Evolutionary conservation across 83 land plant species (phyloP), one percentile per base, ranked within the genome.

Genomic region (Thuja plicata): DNA sequence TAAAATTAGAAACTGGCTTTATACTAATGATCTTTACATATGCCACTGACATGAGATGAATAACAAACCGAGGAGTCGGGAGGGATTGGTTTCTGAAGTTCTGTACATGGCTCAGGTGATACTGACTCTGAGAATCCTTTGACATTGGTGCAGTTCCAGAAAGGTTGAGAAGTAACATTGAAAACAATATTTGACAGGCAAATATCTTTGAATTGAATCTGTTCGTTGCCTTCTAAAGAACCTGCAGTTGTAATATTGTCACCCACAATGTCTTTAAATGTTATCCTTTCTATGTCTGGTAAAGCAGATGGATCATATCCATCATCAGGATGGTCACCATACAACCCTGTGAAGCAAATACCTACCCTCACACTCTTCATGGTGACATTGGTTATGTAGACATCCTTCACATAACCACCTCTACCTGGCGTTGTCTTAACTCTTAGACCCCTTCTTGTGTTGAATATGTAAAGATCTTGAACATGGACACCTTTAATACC

Each of bases 281-380:
- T 91, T 60, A 97, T 94, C 71, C 88, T 90, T 46, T 94, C 86
- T 13, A 97, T 90, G 3, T 87, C 32, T 40, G 97, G 97, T 40
- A 93, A 88, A 35, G 95, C 98, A n/a, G 86, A 87, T 50, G 90
- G 95, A 74, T 94, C 92, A 60, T 92, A 95, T 12, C 85, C 88
- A 12, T 94, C 94, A 83, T 97, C 97, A 52, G 97, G 97, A 85
- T 97, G 97, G 52, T 95, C 96, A 11, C 94, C 95, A 84, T 89
- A 94, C 17, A 87, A 78, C 41, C 96, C 94, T 3, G 94, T 87
- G 88, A 96, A 93, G 88, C 90, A 91, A 87, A 97, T 89, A 24
- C 95, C 99, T 1, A 78, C 91, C 0, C 91, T 62, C 13, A 93
- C 96, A 88, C 91, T 87, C 17, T 52, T 87, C 95, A 97, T 92